phyloP scores from a whole-genome alignment of 345 rosid genomes.

The Tarenaya hassleriana region DNA sequence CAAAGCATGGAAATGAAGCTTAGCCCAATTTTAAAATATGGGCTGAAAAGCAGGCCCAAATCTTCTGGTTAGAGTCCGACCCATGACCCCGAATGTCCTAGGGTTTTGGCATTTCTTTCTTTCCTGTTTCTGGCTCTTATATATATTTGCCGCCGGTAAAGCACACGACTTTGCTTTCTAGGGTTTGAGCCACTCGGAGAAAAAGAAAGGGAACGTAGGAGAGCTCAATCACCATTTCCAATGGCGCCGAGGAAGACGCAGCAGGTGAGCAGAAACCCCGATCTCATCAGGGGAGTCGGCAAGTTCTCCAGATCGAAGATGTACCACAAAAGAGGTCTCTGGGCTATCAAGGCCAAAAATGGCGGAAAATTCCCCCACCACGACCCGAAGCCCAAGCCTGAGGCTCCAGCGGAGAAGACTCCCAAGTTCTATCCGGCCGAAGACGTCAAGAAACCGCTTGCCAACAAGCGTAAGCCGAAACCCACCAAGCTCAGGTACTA shows the following conservation, averaged over 20 bases:
- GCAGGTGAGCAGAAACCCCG: constrained; percentile 42
- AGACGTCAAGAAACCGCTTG: constrained; percentile 55
- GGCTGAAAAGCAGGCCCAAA: too few species aligned
- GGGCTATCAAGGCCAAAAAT: constrained; percentile 70
- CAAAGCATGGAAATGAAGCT: too few species aligned
- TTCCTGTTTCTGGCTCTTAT: too few species aligned
- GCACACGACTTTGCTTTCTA: background rate
- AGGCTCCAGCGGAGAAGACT: constrained; percentile 40
- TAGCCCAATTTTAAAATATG: too few species aligned
- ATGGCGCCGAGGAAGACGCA: constrained; percentile 50
- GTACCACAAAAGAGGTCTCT: constrained; percentile 68
- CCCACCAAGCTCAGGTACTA: constrained; percentile 63
- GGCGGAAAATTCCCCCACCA: constrained; percentile 69
- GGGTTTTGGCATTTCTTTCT: too few species aligned
- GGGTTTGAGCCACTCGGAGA: background rate
- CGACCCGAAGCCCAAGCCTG: constrained; percentile 41
- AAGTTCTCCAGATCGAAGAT: constrained; percentile 57
- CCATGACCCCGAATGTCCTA: too few species aligned
- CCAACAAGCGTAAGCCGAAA: constrained; percentile 51
- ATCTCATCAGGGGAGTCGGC: constrained; percentile 53
- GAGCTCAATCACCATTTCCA: constrained; percentile 7
- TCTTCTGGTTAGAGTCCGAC: too few species aligned
- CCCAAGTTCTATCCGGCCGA: constrained; percentile 72
- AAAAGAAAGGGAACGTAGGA: too few species aligned
- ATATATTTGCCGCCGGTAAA: too few species aligned